Evolutionary conservation across 495 filamentous ascomycete species (phyloP).

Genomic region (Lindgomyces ingoldianus): DNA sequence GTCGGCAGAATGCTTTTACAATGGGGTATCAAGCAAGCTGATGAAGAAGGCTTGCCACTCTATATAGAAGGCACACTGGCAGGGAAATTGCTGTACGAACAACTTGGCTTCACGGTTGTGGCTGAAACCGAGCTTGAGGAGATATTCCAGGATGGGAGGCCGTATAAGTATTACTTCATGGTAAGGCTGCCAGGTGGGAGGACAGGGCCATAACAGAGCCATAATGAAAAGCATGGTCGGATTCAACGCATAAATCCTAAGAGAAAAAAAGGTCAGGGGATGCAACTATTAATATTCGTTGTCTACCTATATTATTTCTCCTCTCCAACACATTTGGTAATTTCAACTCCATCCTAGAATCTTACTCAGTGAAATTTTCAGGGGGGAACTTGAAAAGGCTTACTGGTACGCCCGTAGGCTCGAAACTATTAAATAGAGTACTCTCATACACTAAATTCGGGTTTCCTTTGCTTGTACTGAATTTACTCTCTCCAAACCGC

Average conservation of each 20-base stretch:
- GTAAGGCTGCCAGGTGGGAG: background rate
- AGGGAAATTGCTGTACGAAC: constrained; percentile 56
- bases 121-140: constrained; percentile 37
- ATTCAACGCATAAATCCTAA: too few species aligned
- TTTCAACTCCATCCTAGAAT: constrained; percentile 68
- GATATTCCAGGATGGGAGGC: constrained; percentile 51
- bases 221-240: too few species aligned
- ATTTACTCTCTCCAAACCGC: constrained; percentile 46
- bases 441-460: constrained; percentile 72
- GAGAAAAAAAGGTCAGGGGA: too few species aligned
- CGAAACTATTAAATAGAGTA: constrained; percentile 63
- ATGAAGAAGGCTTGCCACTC: constrained; percentile 49
- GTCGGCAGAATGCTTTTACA: constrained; percentile 52
- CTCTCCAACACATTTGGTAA: constrained; percentile 60
- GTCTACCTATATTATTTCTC: constrained; percentile 12
- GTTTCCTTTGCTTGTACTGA: constrained; percentile 59
- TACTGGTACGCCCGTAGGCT: constrained; percentile 63
- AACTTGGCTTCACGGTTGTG: constrained; percentile 28
- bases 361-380: constrained; percentile 17
- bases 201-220: too few species aligned
- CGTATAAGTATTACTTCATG: constrained; percentile 37
- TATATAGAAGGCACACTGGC: constrained; percentile 59
- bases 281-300: too few species aligned
- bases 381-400: constrained; percentile 27
- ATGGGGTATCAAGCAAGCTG: constrained; percentile 55